Conservation (phyloP, 495 filamentous ascomycete genomes). For the Penicillium pulvis region DNA sequence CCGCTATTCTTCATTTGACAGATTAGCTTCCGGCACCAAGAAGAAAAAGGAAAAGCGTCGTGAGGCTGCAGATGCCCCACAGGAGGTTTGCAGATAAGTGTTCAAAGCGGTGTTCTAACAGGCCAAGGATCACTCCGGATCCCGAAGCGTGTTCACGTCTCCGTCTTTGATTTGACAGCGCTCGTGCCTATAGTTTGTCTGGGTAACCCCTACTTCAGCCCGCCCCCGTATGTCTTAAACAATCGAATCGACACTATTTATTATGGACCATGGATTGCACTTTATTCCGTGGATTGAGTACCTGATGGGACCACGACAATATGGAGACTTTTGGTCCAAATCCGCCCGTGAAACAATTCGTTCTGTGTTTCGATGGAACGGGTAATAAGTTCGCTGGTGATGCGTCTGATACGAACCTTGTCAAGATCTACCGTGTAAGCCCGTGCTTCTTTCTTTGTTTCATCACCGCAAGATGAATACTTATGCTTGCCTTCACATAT, state of each 20-base stretch:
- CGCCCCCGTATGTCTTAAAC: background rate
- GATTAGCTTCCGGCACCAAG: constrained; percentile 13
- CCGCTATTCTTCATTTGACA: constrained; percentile 1
- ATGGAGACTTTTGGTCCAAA: constrained; percentile 9
- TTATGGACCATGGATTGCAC: constrained; percentile 14
- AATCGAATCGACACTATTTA: background rate
- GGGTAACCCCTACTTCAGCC: background rate
- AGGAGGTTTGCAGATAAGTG: background rate
- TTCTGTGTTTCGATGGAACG: constrained; percentile 87
- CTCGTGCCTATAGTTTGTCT: background rate
- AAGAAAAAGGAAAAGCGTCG: constrained; percentile 9
- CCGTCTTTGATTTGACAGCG: constrained; percentile 18
- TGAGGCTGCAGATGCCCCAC: constrained; percentile 16
- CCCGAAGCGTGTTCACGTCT: constrained; percentile 8
- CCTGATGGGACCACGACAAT: background rate
- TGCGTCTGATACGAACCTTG: constrained; percentile 78
- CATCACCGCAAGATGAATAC: background rate
- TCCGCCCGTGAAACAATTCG: constrained; percentile 51
- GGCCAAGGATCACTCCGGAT: constrained; percentile 16
- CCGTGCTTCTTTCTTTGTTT: background rate
- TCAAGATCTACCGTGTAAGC: constrained; percentile 71
- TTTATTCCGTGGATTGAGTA: background rate
- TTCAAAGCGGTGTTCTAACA: constrained; percentile 12
- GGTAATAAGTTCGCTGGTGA: constrained; percentile 83
- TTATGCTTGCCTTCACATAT: background rate